Conservation (phyloP, 2,329 filamentous ascomycete species). For the Fusarium keratoplasticum region DNA sequence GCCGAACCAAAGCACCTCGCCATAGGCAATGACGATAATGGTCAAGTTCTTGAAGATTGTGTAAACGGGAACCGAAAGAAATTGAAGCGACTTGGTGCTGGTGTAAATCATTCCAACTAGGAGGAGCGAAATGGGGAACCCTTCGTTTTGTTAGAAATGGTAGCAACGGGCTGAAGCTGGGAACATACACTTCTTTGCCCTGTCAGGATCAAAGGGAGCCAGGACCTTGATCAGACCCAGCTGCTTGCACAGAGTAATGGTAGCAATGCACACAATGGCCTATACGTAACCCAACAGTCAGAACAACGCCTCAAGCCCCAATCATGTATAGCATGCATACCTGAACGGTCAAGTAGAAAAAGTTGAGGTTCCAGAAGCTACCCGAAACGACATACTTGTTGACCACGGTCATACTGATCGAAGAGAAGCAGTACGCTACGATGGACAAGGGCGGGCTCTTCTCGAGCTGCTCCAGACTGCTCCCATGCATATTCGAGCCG, state of each 20-base stretch:
- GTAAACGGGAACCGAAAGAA: constrained; percentile 96
- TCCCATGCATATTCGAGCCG: constrained; percentile 20
- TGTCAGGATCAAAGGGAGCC: constrained; percentile 84
- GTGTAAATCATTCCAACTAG: constrained; percentile 99
- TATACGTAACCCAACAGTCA: constrained; percentile 51
- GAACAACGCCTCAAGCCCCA: not conserved
- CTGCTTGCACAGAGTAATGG: constrained; percentile 86
- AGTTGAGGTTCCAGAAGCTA: constrained; percentile 92
- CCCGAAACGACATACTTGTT: constrained; percentile 99
- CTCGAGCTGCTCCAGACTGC: constrained; percentile 60
- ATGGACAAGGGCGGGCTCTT: constrained; percentile 86
- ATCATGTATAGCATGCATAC: constrained; percentile 62
- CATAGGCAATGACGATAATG: constrained; percentile 98
- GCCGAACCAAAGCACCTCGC: constrained; percentile 98
- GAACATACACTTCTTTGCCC: constrained; percentile 86
- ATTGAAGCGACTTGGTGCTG: constrained; percentile 93
- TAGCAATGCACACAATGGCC: constrained; percentile 89
- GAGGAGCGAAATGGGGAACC: constrained; percentile 96
- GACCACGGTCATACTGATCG: constrained; percentile 99
- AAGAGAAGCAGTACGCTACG: constrained; percentile 90
- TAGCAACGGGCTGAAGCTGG: not conserved
- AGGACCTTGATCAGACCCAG: constrained; percentile 84
- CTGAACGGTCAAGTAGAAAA: constrained; percentile 93
- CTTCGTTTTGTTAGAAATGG: constrained; percentile 58
- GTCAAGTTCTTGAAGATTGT: constrained; percentile 99